Percentiles rank a stretch among this genome's conserved stretches.
Conservation (phyloP, 306 rosid species). For the Pachyrhizus erosus region DNA sequence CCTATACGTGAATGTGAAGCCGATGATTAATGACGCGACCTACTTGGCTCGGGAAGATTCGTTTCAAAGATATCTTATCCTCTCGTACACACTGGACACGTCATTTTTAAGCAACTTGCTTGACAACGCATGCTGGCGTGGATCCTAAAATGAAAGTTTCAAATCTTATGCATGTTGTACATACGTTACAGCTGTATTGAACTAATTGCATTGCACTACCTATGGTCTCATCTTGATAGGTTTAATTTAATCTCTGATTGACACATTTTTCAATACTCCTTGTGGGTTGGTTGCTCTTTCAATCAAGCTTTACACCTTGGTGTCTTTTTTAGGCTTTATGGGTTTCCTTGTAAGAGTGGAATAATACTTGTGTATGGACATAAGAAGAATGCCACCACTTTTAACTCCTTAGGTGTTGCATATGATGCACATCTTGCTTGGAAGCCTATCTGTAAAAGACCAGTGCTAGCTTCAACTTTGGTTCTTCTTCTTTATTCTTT, state of each 20-base stretch:
- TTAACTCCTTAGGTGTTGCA: not conserved
- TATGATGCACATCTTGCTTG: not conserved
- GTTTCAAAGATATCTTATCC: constrained; percentile 41
- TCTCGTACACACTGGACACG: not conserved
- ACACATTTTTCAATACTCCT: not conserved
- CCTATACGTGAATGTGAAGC: not conserved
- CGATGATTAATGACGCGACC: not conserved
- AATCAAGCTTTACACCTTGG: too few species aligned
- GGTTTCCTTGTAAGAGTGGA: too few species aligned
- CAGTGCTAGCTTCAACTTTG: not conserved
- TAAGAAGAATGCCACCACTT: not conserved
- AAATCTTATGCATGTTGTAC: constrained; percentile 21
- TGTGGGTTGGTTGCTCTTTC: not conserved
- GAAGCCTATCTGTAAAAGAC: not conserved
- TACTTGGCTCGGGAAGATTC: not conserved
- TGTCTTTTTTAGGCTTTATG: not conserved
- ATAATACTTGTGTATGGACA: not conserved
- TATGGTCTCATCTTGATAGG: not conserved
- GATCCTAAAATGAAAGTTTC: constrained; percentile 48
- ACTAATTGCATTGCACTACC: not conserved
- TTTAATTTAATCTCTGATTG: not conserved
- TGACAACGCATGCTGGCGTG: constrained; percentile 58
- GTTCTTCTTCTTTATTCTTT: not conserved
- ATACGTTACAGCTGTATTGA: constrained; percentile 44
- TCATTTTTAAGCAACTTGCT: not conserved